These are phyloP conservation scores for Hypoxylon crocopeplum DNA, from an alignment of 495 filamentous ascomycete species.

Conservation along the genomic window DNA sequence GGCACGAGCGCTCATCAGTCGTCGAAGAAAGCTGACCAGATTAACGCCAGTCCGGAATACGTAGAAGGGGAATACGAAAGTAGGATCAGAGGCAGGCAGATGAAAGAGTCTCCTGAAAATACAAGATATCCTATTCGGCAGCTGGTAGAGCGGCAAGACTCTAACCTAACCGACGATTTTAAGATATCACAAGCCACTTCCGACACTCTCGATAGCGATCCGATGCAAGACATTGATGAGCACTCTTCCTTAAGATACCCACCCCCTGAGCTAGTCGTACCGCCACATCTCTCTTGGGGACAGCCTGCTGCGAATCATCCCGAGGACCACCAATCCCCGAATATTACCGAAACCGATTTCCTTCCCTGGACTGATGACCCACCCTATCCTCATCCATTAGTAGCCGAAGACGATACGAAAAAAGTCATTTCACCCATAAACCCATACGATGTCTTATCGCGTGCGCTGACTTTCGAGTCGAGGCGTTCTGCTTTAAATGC, in stretches of 20 bases:
- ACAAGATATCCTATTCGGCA: conserved; percentile 26
- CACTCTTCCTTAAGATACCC: conserved; percentile 5
- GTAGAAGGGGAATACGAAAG: conserved; percentile 44
- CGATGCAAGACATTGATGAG: not conserved
- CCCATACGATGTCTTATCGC: conserved; percentile 55
- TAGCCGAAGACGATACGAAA: conserved; percentile 14
- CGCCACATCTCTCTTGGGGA: conserved; percentile 1
- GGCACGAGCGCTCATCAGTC: conserved; percentile 36
- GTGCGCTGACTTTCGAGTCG: conserved; percentile 55
- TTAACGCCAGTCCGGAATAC: conserved; percentile 27
- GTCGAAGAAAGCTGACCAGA: conserved; percentile 25
- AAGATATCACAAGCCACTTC: conserved; percentile 53
- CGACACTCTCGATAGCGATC: conserved; percentile 45
- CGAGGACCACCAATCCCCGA: conserved; percentile 43
- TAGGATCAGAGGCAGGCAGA: conserved; percentile 44
- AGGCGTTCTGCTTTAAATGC: conserved; percentile 55
- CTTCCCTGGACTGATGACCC: conserved; percentile 57
- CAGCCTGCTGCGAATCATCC: conserved; percentile 13
- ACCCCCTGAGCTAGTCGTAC: not conserved
- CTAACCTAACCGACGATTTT: conserved; percentile 51
- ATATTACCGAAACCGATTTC: conserved; percentile 59
- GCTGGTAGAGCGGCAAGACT: conserved; percentile 42
- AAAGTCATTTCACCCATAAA: conserved; percentile 48
- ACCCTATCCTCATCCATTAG: conserved; percentile 49
- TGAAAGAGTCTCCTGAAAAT: conserved; percentile 41